Percentiles rank a stretch among this genome's conserved stretches.
phyloP scores from a whole-genome alignment of 2,329 filamentous ascomycete species.

The Trichoderma gracile region DNA sequence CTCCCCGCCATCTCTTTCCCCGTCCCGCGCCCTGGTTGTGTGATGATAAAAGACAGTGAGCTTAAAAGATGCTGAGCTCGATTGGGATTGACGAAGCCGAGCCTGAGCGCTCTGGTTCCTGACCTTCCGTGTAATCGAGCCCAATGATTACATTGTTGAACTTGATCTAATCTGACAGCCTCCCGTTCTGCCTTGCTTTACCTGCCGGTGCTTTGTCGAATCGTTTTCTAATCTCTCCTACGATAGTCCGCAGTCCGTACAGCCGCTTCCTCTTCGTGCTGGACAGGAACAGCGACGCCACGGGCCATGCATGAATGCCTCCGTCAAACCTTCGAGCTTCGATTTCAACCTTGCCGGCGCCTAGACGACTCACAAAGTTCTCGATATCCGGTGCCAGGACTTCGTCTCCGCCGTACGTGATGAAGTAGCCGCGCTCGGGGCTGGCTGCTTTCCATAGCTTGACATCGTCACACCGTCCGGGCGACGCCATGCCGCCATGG shows the following conservation, averaged over 20 bases:
- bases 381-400: constrained; percentile 72
- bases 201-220: constrained; percentile 29
- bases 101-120: constrained; percentile 49
- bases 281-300: constrained; percentile 63
- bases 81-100: constrained; percentile 52
- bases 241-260: constrained; percentile 51
- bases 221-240: constrained; percentile 42
- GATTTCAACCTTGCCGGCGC: constrained; percentile 55
- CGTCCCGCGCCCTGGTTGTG: constrained; percentile 16
- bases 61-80: constrained; percentile 40
- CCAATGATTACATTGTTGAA: constrained; percentile 45
- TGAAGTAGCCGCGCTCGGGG: constrained; percentile 66
- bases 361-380: constrained; percentile 57
- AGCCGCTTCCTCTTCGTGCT: constrained; percentile 51
- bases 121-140: constrained; percentile 32
- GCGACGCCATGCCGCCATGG: constrained; percentile 53
- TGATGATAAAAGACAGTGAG: constrained; percentile 45
- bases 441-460: constrained; percentile 67
- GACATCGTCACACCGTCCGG: constrained; percentile 67
- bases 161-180: constrained; percentile 67
- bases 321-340: constrained; percentile 61
- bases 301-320: constrained; percentile 80
- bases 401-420: constrained; percentile 75
- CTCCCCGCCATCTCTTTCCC: too few species aligned
- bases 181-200: constrained; percentile 30